Evolutionary conservation across 192 early-diverging fungal genomes (phyloP).

Genomic region (Cladochytrium replicatum): DNA sequence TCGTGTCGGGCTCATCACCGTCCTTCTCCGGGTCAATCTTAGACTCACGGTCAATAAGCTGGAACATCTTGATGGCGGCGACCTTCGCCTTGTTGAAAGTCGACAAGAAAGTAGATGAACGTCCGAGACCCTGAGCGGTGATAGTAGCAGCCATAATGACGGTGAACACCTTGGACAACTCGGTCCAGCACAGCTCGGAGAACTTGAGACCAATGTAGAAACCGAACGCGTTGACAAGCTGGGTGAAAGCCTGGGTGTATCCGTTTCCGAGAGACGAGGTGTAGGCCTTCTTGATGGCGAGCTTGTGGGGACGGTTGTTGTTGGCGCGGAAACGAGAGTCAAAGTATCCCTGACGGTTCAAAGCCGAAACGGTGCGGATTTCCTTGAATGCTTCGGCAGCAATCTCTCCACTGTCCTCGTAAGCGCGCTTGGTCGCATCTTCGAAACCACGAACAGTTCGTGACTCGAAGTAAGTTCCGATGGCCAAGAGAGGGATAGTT

Average conservation of each 20-base stretch:
- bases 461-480: slow-evolving; percentile 9
- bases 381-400: slow-evolving; percentile 76
- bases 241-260: slow-evolving; percentile 61
- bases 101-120: slow-evolving; percentile 32
- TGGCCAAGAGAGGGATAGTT: slow-evolving; percentile 28
- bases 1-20: slow-evolving; percentile 4
- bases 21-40: slow-evolving; percentile 38
- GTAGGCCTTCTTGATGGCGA: slow-evolving; percentile 49
- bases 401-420: slow-evolving; percentile 69
- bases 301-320: slow-evolving; percentile 54
- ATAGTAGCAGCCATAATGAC: slow-evolving; percentile 39
- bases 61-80: slow-evolving; percentile 29
- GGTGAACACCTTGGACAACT: slow-evolving; percentile 43
- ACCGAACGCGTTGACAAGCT: slow-evolving; percentile 59
- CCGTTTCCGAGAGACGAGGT: slow-evolving; percentile 62
- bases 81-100: slow-evolving; percentile 38
- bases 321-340: slow-evolving; percentile 51
- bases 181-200: slow-evolving; percentile 41
- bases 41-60: slow-evolving; percentile 27
- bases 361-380: slow-evolving; percentile 76
- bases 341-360: slow-evolving; percentile 65
- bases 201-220: slow-evolving; percentile 31
- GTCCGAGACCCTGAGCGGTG: slow-evolving; percentile 30
- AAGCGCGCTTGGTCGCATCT: slow-evolving; percentile 54
- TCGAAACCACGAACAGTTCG: slow-evolving; percentile 31